Base-by-base conservation (phyloP, 2,329 filamentous ascomycete species). In the Aspergillus aculeatinus region DNA sequence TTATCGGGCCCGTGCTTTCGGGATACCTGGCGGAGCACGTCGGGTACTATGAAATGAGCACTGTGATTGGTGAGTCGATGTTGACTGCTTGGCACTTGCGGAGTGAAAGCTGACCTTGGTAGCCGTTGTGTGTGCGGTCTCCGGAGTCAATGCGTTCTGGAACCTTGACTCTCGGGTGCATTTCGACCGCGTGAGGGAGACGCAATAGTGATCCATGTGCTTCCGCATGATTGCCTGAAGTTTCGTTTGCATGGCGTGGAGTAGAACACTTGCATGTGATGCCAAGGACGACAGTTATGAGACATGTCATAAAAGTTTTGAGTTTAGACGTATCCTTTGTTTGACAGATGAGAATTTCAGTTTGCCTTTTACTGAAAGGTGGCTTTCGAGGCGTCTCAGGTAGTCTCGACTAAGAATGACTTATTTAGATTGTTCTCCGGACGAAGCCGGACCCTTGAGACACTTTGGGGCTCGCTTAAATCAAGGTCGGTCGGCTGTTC, bases 41-140 rank as follows among this genome's bases (percentile, higher is more conserved):
- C 16, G 67, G 67, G n/a, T 69, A 65, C 19, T 69, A 65, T 47
- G 61, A 61, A 14, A 70, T 70, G 65, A 66, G 57, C 29, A 62
- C 63, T 35, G 53, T 61, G 3, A 50, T 69, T 3, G 67, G 67
- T 69, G 5, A 44, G 39, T 44, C 5, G 5, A 42, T 19, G 66
- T 61, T 21, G 25, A 33, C 25, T 33, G 21, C 42, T 21, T 23
- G n/a, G 14, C 21, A 48, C 4, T 19, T 16, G 31, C 12, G 4
- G 2, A 31, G 2, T n/a, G 19, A 48, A 48, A 31, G 48, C 58
- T 60, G 52, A 60, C 19, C 5, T 11, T 4, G 19, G 4, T 48
- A 68, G 66, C 65, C 50, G 61, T 55, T 11, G 55, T 68, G 6
- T 67, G 65, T 35, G 56, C 58, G 4, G 25, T 63, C 4, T 67